Percentiles rank a stretch among this genome's conserved stretches.
Evolutionary conservation across 192 early-diverging fungal genomes (phyloP).

Genomic region (Backusella macrospora): DNA sequence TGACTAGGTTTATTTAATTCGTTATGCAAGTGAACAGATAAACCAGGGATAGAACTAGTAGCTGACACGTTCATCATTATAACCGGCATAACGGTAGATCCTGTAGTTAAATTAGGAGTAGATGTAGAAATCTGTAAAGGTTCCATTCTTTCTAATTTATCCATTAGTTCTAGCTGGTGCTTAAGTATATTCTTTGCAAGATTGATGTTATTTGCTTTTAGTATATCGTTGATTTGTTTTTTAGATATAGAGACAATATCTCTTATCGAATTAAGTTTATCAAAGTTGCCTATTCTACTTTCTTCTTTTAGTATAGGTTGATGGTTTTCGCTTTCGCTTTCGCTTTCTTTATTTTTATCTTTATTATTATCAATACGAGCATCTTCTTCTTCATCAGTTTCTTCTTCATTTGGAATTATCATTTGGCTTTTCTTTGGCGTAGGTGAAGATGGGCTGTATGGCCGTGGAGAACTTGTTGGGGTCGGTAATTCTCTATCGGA

Average conservation of each 20-base stretch:
- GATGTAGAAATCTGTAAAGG: background rate
- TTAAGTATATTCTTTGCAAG: conserved; percentile 9
- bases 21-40: background rate
- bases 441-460: conserved; percentile 3
- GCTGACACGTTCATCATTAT: background rate
- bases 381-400: background rate
- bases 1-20: conserved; percentile 3
- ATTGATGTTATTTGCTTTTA: background rate
- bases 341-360: background rate
- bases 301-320: background rate
- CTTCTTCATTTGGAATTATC: background rate
- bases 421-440: background rate
- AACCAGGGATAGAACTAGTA: background rate
- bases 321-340: background rate
- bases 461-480: conserved; percentile 4
- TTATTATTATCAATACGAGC: too few species aligned
- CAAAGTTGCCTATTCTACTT: background rate
- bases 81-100: conserved; percentile 1
- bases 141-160: conserved; percentile 6
- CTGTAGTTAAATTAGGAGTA: conserved; percentile 1
- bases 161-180: background rate
- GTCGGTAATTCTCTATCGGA: background rate
- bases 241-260: background rate
- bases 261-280: background rate
- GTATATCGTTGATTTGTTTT: background rate